Conservation (phyloP, 2,329 filamentous ascomycete species). For the Harringtonia lauricola region DNA sequence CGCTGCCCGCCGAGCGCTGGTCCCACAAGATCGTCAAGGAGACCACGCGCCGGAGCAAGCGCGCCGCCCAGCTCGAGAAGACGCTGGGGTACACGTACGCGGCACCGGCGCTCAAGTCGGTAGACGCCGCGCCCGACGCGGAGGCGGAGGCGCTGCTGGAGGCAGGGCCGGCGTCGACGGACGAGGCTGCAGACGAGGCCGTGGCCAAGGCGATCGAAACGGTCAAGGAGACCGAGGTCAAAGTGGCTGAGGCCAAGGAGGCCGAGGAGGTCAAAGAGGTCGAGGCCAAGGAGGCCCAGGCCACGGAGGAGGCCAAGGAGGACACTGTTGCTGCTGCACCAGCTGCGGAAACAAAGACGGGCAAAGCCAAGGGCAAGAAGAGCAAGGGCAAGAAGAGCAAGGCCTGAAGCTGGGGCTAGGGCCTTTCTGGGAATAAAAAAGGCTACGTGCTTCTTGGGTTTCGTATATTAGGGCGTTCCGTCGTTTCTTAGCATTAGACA, state of each 20-base stretch:
- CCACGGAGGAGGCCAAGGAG: not conserved
- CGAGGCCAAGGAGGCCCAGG: not conserved
- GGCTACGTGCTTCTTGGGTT: not conserved
- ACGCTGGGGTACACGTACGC: conserved; percentile 72
- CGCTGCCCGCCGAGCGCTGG: conserved; percentile 68
- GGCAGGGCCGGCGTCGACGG: not conserved
- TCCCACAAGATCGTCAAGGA: conserved; percentile 62
- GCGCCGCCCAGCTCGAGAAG: conserved; percentile 64
- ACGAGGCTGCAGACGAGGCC: not conserved
- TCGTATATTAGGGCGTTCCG: too few species aligned
- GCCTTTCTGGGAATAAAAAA: not conserved
- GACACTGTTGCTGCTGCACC: not conserved
- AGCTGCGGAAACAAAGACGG: not conserved
- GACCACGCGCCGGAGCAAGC: conserved; percentile 54
- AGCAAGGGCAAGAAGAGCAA: conserved; percentile 20
- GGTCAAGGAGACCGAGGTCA: conserved; percentile 11
- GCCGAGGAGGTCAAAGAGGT: not conserved
- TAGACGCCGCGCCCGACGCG: conserved; percentile 16
- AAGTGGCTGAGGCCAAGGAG: conserved; percentile 8
- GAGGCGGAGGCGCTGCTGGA: not conserved
- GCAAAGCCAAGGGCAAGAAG: conserved; percentile 21
- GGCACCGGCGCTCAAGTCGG: conserved; percentile 56
- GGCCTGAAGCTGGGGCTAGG: conserved; percentile 7
- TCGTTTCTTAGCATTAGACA: not conserved
- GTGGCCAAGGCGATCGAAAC: not conserved